Base-by-base conservation (phyloP, 495 filamentous ascomycete genomes). In the Parmelia sp. region DNA sequence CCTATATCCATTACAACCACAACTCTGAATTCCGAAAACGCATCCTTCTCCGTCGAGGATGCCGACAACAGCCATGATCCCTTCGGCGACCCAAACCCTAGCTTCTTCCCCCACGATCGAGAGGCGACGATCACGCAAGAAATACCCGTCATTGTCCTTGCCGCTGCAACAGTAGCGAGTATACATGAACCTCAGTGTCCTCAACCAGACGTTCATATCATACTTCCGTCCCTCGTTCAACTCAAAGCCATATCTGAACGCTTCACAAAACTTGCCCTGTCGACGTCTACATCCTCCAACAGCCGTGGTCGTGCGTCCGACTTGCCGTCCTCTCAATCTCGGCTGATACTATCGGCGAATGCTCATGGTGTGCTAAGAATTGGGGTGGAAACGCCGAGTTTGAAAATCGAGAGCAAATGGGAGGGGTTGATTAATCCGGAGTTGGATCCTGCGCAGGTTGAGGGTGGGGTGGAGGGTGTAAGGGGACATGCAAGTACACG, bases 51-150 rank as follows among this genome's bases (percentile, higher is more conserved):
- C 25, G 23, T 51, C 42, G 51, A 40, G 8, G 61, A 56, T 37
- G 68, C 62, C 3, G 63, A 71, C 57, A 63, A 65, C 57, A 61
- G 72, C 0, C 40, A 58, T 25, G 35, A 83, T 56, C 68, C 73
- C 35, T 73, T 84, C 23, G 80, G 80, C 55, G 81, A 80, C 3
- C 78, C 74, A 31, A 69, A 78, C 42, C 74, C 75, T 44, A 77
- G 66, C 55, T 68, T 73, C 23, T 25, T 60, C 23, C 69, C 75
- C 7, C 77, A 79, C 33, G 87, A 90, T 65, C 86, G 87, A 68
- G 91, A 96, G 72, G 93, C 91, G 42, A 79, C 90, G 70, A 86
- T 98, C 69, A 96, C 91, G n/a, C 95, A 98, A 71, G 91, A 97
- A 74, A 84, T 97, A 33, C 94, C 95, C n/a, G 86, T 97, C 58